Percentiles rank a stretch among this genome's conserved stretches.
Evolutionary conservation across 179 eudicot genomes (phyloP).

Genomic region (Nepenthes alata): DNA sequence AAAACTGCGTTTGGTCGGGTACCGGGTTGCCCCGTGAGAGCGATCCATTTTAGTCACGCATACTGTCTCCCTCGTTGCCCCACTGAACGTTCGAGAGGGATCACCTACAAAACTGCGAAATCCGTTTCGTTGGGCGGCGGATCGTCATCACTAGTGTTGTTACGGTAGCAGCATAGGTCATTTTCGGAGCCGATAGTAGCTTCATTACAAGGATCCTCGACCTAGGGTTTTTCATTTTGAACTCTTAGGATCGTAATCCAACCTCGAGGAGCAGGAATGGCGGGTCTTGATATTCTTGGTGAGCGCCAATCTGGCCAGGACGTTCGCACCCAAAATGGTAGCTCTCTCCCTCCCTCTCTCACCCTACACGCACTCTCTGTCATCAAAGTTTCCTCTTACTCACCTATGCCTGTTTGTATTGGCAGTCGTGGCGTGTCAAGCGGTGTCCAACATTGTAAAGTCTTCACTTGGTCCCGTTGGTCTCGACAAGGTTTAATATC

Average conservation of each 20-base stretch:
- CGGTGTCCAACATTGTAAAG: conserved; percentile 82
- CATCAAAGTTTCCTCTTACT: neutral
- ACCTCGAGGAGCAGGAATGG: conserved; percentile 13
- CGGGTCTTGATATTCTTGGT: conserved; percentile 45
- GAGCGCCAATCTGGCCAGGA: conserved; percentile 72
- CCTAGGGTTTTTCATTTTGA: neutral
- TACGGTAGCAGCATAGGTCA: too few relatives aligned
- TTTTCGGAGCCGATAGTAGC: too few relatives aligned
- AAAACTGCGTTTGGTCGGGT: too few relatives aligned
- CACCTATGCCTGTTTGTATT: conserved; percentile 2
- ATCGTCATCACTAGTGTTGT: too few relatives aligned
- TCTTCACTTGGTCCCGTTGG: conserved; percentile 98
- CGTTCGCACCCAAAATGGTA: conserved; percentile 64
- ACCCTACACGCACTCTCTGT: neutral
- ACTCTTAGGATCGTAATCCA: neutral
- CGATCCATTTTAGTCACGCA: too few relatives aligned
- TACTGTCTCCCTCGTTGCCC: too few relatives aligned
- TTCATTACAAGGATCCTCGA: neutral
- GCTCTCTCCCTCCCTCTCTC: conserved; percentile 2
- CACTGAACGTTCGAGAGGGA: too few relatives aligned
- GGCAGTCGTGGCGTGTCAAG: conserved; percentile 85
- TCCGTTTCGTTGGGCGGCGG: too few relatives aligned
- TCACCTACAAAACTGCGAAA: too few relatives aligned
- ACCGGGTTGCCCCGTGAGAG: too few relatives aligned
- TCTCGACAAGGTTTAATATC: conserved; percentile 65